Evolutionary conservation across 371 early-diverging fungal species (phyloP).

Genomic region (Mucor saturninus): DNA sequence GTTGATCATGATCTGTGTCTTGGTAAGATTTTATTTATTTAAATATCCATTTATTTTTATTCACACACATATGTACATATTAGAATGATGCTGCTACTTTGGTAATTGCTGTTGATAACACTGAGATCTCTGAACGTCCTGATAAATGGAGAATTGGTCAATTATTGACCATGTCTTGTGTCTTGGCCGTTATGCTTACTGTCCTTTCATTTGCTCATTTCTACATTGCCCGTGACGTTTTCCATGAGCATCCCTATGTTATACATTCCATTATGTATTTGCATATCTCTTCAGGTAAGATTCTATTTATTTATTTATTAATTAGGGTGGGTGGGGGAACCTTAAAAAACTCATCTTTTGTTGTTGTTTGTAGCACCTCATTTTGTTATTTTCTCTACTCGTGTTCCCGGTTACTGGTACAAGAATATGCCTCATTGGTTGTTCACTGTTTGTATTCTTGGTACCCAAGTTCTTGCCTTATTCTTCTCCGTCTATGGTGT

Average conservation of each 20-base stretch:
- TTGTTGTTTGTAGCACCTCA: constrained; percentile 66
- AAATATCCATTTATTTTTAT: background rate
- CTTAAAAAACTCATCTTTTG: no score
- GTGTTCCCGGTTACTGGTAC: constrained; percentile 86
- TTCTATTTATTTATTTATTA: no score
- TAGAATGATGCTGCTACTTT: constrained; percentile 90
- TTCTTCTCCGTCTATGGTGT: constrained; percentile 86
- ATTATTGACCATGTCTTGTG: constrained; percentile 76
- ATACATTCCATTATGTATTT: constrained; percentile 89
- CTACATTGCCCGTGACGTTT: constrained; percentile 75
- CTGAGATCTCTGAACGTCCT: constrained; percentile 82
- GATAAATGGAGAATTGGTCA: constrained; percentile 95
- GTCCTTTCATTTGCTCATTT: constrained; percentile 84
- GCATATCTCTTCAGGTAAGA: constrained; percentile 80
- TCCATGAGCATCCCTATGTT: constrained; percentile 48
- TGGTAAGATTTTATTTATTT: constrained; percentile 38
- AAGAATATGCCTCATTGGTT: constrained; percentile 45
- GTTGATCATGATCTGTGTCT: constrained; percentile 84
- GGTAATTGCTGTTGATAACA: constrained; percentile 91
- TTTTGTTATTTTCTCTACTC: constrained; percentile 92
- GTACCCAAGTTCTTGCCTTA: constrained; percentile 88
- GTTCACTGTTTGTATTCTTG: constrained; percentile 68
- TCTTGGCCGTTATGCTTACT: constrained; percentile 76
- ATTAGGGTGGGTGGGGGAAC: no score
- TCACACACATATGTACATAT: constrained; percentile 1